phyloP scores from a whole-genome alignment of 1,284 basidiomycete genomes.

The Trametes pubescens region DNA sequence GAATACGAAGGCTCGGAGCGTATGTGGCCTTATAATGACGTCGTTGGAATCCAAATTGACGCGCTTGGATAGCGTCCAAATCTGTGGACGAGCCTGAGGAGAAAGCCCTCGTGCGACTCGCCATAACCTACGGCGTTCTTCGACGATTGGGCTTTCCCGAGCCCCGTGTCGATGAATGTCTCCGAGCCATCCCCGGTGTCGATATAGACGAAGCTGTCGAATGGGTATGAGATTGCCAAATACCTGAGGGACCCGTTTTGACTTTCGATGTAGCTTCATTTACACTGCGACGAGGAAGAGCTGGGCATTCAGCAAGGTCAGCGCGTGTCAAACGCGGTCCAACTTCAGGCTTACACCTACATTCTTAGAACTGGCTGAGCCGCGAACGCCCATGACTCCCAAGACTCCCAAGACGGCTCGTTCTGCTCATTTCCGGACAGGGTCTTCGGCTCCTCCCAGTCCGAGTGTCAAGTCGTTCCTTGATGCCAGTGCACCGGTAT shows the following conservation, averaged over 20 bases:
- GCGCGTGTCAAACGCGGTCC: background rate
- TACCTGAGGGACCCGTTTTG: slow-evolving; percentile 5
- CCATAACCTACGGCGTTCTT: slow-evolving; percentile 85
- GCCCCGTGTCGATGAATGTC: slow-evolving; percentile 73
- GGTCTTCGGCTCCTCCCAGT: slow-evolving; percentile 25
- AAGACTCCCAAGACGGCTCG: slow-evolving; percentile 46
- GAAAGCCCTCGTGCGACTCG: slow-evolving; percentile 77
- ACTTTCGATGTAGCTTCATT: slow-evolving; percentile 24
- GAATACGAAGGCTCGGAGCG: slow-evolving; percentile 50
- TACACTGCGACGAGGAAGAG: slow-evolving; percentile 67
- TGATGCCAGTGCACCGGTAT: slow-evolving; percentile 48
- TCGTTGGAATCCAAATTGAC: slow-evolving; percentile 9
- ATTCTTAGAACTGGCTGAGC: slow-evolving; percentile 24
- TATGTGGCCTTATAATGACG: slow-evolving; percentile 27
- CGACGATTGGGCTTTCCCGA: slow-evolving; percentile 85
- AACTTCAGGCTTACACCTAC: background rate
- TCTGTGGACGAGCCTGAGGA: slow-evolving; percentile 67
- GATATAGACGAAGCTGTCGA: slow-evolving; percentile 93
- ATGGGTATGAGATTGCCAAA: slow-evolving; percentile 69
- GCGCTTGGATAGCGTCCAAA: slow-evolving; percentile 43
- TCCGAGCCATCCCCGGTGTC: slow-evolving; percentile 67
- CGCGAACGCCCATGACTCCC: slow-evolving; percentile 39
- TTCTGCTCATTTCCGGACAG: slow-evolving; percentile 39
- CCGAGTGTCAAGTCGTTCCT: slow-evolving; percentile 24
- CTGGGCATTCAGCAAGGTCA: slow-evolving; percentile 44